Evolutionary conservation across 2,329 filamentous ascomycete species (phyloP).

Genomic region (Aureobasidium melanogenum): DNA sequence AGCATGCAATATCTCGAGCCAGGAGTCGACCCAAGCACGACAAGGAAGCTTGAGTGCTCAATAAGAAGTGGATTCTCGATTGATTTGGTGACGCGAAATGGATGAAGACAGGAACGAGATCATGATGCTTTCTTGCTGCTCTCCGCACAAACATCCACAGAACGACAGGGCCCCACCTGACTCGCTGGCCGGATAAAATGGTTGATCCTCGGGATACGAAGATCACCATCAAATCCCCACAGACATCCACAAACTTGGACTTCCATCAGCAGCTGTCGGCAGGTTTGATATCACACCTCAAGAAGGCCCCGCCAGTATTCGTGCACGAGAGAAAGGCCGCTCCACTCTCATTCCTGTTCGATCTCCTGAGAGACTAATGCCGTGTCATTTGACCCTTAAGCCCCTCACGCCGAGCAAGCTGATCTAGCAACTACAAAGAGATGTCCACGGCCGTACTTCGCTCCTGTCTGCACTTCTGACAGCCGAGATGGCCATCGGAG

Average conservation of each 20-base stretch:
- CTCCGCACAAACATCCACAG: background rate
- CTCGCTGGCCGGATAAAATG: background rate
- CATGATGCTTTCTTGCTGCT: background rate
- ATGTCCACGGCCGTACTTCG: constrained; percentile 5
- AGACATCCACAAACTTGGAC: background rate
- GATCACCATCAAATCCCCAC: background rate
- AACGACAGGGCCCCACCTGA: background rate
- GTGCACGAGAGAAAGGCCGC: background rate
- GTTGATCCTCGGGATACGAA: background rate
- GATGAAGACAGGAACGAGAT: background rate
- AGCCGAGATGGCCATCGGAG: background rate
- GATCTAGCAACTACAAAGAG: background rate
- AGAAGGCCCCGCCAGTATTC: background rate
- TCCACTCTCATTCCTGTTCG: background rate
- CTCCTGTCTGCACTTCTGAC: background rate
- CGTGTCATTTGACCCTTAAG: background rate
- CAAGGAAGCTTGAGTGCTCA: background rate
- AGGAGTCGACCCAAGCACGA: background rate
- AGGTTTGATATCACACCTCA: background rate
- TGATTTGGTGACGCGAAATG: background rate
- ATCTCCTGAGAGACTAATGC: background rate
- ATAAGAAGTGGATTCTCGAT: background rate
- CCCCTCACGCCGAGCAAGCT: background rate
- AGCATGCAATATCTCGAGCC: background rate
- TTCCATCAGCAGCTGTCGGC: background rate